These are phyloP conservation scores for Tilletia indica DNA, from an alignment of 1,284 basidiomycete genomes.

Conservation along the genomic window DNA sequence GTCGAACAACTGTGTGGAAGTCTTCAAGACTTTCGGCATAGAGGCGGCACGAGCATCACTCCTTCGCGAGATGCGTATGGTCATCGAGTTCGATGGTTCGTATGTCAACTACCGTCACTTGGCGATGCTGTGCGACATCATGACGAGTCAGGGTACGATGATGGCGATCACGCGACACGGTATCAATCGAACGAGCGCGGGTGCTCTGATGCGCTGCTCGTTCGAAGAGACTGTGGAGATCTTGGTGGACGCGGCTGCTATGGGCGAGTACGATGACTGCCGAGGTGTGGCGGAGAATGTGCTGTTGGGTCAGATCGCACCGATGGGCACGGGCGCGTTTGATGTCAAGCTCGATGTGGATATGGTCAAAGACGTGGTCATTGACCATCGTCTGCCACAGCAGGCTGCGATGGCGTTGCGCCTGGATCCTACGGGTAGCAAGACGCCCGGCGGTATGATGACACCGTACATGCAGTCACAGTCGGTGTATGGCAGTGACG, in stretches of 20 bases:
- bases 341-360: constrained; percentile 94
- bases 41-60: constrained; percentile 93
- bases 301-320: constrained; percentile 97
- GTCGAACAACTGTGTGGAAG: constrained; percentile 95
- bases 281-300: constrained; percentile 98
- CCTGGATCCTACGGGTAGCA: constrained; percentile 43
- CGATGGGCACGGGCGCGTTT: constrained; percentile 69
- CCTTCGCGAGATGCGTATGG: constrained; percentile 75
- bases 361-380: constrained; percentile 98
- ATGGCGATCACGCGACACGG: constrained; percentile 99
- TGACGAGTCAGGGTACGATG: constrained; percentile 91
- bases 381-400: constrained; percentile 84
- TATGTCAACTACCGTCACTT: constrained; percentile 99
- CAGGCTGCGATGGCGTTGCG: constrained; percentile 59
- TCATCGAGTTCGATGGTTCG: constrained; percentile 98
- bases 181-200: constrained; percentile 79
- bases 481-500: constrained; percentile 60
- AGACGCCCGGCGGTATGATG: constrained; percentile 52
- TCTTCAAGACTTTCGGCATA: constrained; percentile 95
- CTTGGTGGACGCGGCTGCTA: constrained; percentile 94
- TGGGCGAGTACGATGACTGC: constrained; percentile 97
- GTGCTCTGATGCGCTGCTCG: constrained; percentile 91
- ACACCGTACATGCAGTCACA: constrained; percentile 70
- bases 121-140: constrained; percentile 90
- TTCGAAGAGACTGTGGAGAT: constrained; percentile 99